Conservation (phyloP, 148 eudicot species). For the Nyssa sinensis region DNA sequence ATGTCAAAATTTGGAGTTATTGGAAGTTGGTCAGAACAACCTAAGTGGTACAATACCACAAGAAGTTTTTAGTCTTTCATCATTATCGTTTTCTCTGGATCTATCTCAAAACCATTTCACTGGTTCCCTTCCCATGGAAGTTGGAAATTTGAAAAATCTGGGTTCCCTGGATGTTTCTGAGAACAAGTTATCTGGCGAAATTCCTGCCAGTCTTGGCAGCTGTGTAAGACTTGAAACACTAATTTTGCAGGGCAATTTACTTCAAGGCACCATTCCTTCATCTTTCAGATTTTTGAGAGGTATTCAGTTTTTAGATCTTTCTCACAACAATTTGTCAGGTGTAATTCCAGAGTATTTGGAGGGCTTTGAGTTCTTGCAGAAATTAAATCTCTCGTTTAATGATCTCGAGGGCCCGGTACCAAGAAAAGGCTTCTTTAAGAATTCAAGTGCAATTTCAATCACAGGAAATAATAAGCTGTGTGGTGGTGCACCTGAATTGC, state of each 20-base stretch:
- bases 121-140: constrained; percentile 26
- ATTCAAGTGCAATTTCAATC: constrained; percentile 20
- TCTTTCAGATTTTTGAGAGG: constrained; percentile 21
- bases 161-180: constrained; percentile 10
- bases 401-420: constrained; percentile 43
- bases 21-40: constrained; percentile 21
- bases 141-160: constrained; percentile 26
- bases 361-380: not conserved
- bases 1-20: constrained; percentile 9
- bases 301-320: constrained; percentile 20
- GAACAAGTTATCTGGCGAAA: constrained; percentile 24
- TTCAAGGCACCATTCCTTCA: constrained; percentile 34
- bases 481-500: constrained; percentile 29
- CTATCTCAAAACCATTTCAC: constrained; percentile 16
- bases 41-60: constrained; percentile 29
- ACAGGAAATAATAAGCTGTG: constrained; percentile 32
- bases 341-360: constrained; percentile 24
- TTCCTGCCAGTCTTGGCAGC: constrained; percentile 23
- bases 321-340: constrained; percentile 36
- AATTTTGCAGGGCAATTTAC: constrained; percentile 20
- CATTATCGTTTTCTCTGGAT: constrained; percentile 1
- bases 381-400: constrained; percentile 29
- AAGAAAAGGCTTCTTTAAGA: constrained; percentile 15
- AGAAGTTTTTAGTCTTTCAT: constrained; percentile 20
- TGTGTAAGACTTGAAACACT: constrained; percentile 15